Base-by-base conservation (phyloP, 352 stramenopile genomes). In the Globisporangium alternatum region DNA sequence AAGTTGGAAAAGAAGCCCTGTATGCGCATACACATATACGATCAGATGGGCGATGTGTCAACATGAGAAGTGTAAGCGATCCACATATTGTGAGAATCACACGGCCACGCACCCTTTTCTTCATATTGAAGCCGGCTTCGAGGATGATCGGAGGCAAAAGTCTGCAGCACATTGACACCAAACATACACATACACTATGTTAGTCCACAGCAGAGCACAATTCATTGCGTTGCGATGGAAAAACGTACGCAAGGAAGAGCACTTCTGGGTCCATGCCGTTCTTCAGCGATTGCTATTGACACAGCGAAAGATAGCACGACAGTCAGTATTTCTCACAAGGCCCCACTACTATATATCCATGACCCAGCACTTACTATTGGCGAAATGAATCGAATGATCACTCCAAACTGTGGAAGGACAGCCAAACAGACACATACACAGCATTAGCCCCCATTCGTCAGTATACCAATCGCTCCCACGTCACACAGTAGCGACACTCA, bases 1-100 rank as follows among this genome's bases (percentile, higher is more conserved):
- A 95, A 95, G 45, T 95, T 95, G 56, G 83, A 81, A 52, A 95
- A 95, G 67, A 95, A 95, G 21, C 86, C 86, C 83, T 94, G 41
- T 39, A 65, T 49, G 17, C 25, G 13, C 25, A 45, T 39, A 12
- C 61, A 59, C 30, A 56, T 63, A 12, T 44, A 17, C 25, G 56
- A 22, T 71, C 30, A 72, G 37, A 51, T 45, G 58, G 39, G 25
- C 13, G 35, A 48, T 10, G 25, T 2, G 8, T 62, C 2, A 33
- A 43, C 61, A 28, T 22, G 35, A 3, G 15, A 53, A 15, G 35
- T 37, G 5, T n/a, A 6, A 41, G n/a, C n/a, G 17, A 15, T 17
- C 12, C 17, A 6, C 15, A 5, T 33, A 13, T 8, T 22, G 25
- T n/a, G 39, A 45, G 7, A 15, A n/a, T 13, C 39, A 45, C 39